phyloP scores from a whole-genome alignment of 2,329 filamentous ascomycete species.

The Aspergillus clavatus region DNA sequence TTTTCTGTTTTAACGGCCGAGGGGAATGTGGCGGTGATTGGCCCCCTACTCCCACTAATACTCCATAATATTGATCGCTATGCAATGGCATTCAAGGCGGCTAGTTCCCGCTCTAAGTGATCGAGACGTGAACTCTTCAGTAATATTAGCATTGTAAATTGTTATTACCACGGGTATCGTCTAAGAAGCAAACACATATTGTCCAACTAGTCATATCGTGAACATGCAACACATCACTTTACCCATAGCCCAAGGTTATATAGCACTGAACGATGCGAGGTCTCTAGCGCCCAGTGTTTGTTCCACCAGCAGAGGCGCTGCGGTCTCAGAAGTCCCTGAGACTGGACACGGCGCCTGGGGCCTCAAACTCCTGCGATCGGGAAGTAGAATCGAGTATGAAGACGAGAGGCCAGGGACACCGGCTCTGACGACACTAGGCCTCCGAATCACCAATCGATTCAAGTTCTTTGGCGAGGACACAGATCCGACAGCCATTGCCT shows the following conservation, averaged over 20 bases:
- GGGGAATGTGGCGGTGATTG: conserved; percentile 4
- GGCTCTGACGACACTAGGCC: not conserved
- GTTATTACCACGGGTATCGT: conserved; percentile 24
- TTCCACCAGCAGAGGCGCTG: not conserved
- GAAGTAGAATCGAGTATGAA: no score
- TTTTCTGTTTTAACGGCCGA: conserved; percentile 4
- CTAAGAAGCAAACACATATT: conserved; percentile 18
- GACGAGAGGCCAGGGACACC: not conserved
- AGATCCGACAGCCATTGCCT: conserved; percentile 40
- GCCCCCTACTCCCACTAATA: conserved; percentile 6
- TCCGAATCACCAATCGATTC: conserved; percentile 27
- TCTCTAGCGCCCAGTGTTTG: not conserved
- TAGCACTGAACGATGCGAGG: not conserved
- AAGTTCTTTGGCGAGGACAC: conserved; percentile 33
- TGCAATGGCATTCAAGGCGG: conserved; percentile 4
- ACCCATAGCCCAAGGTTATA: conserved; percentile 1
- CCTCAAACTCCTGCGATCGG: no score
- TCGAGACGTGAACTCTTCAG: not conserved
- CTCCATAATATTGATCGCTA: conserved; percentile 1
- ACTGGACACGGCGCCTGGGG: no score
- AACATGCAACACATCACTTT: conserved; percentile 6
- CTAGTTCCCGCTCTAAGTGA: conserved; percentile 4
- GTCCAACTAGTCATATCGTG: conserved; percentile 3
- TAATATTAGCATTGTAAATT: conserved; percentile 9
- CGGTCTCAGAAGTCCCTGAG: no score